These are phyloP conservation scores for Gracilaria vermiculophylla DNA, from an alignment of 23 red algal species.

Conservation along the genomic window DNA sequence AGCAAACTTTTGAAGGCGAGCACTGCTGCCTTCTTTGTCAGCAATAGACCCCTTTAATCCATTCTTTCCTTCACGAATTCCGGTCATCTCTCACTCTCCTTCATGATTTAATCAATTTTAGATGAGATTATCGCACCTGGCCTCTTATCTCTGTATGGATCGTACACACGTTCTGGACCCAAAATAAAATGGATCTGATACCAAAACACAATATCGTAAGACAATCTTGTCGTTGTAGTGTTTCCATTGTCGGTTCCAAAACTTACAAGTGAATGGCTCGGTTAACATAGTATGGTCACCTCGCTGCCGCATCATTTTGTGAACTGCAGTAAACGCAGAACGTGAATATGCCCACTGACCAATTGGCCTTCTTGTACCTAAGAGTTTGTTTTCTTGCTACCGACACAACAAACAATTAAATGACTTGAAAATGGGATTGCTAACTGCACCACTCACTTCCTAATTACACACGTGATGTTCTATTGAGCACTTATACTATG, in stretches of 20 bases:
- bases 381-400: too few species aligned
- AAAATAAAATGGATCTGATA: background rate
- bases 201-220: background rate
- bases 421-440: too few species aligned
- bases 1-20: constrained; percentile 8
- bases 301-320: constrained; percentile 34
- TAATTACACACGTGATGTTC: too few species aligned
- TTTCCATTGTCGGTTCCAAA: background rate
- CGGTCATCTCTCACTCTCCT: background rate
- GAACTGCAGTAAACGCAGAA: constrained; percentile 2
- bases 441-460: too few species aligned
- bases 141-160: background rate
- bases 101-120: background rate
- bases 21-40: background rate
- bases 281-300: constrained; percentile 1
- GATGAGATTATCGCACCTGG: background rate
- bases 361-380: background rate
- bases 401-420: too few species aligned
- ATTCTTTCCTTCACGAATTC: constrained; percentile 15
- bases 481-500: too few species aligned
- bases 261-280: constrained; percentile 14
- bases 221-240: background rate
- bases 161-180: constrained; percentile 16
- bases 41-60: background rate
- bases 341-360: constrained; percentile 9